These are phyloP conservation scores for Cutaneotrichosporon sp. DNA, from an alignment of 1,284 basidiomycete genomes.

Conservation along the genomic window DNA sequence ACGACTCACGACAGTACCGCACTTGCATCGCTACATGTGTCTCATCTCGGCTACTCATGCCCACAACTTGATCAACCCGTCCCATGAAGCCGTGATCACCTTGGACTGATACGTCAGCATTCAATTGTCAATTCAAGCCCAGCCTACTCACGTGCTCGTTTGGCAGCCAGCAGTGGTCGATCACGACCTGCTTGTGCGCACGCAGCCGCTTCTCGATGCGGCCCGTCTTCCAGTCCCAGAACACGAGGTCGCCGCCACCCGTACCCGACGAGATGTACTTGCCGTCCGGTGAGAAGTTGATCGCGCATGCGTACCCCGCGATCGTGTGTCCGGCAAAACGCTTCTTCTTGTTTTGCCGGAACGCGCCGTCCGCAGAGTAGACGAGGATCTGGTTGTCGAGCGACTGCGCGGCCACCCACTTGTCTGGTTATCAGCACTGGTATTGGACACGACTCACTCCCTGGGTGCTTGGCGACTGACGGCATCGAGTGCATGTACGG, in stretches of 20 bases:
- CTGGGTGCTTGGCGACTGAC: constrained; percentile 89
- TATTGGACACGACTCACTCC: constrained; percentile 62
- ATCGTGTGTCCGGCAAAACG: constrained; percentile 94
- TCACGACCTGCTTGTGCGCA: constrained; percentile 91
- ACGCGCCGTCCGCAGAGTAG: constrained; percentile 88
- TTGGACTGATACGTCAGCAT: constrained; percentile 65
- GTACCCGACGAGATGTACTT: constrained; percentile 95
- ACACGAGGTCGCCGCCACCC: constrained; percentile 89
- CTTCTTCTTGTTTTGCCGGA: constrained; percentile 97
- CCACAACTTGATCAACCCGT: constrained; percentile 96
- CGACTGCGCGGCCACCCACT: constrained; percentile 95
- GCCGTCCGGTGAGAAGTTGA: constrained; percentile 96
- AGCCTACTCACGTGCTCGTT: constrained; percentile 80
- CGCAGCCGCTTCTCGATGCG: constrained; percentile 84
- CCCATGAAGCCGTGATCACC: constrained; percentile 94
- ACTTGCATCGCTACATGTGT: neutral
- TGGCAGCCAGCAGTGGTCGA: constrained; percentile 95
- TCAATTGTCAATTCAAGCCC: neutral
- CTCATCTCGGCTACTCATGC: constrained; percentile 43
- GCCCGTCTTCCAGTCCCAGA: constrained; percentile 99
- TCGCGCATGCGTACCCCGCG: constrained; percentile 93
- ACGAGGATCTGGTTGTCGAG: constrained; percentile 97
- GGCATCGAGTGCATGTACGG: constrained; percentile 99
- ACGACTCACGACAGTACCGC: neutral
- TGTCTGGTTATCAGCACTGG: constrained; percentile 59